Percentiles rank a stretch among this genome's conserved stretches.
Conservation (phyloP, 2,329 filamentous ascomycete species). For the Emmonsiellopsis sp. region DNA sequence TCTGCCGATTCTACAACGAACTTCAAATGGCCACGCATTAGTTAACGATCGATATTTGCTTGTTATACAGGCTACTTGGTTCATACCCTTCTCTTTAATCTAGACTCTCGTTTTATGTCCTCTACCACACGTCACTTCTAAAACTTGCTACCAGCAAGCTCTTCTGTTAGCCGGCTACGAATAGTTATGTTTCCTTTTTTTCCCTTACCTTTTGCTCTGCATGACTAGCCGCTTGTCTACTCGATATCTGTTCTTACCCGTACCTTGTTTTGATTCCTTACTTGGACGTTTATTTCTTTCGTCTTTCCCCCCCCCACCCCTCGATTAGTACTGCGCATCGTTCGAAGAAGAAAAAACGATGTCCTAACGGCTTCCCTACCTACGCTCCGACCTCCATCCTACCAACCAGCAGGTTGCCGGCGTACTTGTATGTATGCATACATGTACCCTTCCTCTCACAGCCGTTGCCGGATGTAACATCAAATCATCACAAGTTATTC, state of each 20-base stretch:
- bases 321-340: neutral
- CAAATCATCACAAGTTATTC: neutral
- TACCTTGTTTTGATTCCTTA: neutral
- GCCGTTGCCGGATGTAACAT: constrained; percentile 3
- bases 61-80: too few relatives aligned
- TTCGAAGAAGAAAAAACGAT: neutral
- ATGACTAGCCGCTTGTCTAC: neutral
- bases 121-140: too few relatives aligned
- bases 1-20: neutral
- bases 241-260: neutral
- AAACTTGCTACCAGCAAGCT: neutral
- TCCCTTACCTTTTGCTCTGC: neutral
- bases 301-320: neutral
- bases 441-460: neutral
- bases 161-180: neutral
- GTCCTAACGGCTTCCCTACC: neutral
- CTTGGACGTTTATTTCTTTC: neutral
- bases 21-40: too few relatives aligned
- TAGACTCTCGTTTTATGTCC: too few relatives aligned
- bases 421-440: neutral
- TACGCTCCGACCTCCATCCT: neutral
- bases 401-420: neutral
- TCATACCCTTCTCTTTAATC: too few relatives aligned
- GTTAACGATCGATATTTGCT: too few relatives aligned
- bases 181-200: neutral